phyloP scores from a whole-genome alignment of 2,329 filamentous ascomycete species.

The Penicillium capsulatum region DNA sequence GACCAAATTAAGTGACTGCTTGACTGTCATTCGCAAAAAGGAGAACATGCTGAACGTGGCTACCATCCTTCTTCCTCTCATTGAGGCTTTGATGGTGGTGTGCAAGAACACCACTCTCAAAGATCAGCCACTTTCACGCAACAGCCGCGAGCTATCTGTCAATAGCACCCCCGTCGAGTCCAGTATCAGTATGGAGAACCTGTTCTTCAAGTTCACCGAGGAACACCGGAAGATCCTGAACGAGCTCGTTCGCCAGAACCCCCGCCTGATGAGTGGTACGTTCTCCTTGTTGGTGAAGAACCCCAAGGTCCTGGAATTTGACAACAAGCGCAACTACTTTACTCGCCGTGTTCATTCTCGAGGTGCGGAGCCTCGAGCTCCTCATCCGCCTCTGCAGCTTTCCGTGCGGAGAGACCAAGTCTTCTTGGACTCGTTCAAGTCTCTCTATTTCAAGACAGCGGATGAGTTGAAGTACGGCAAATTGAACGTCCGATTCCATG shows the following conservation, averaged over 20 bases:
- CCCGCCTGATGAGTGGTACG: slow-evolving; percentile 96
- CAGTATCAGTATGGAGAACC: slow-evolving; percentile 65
- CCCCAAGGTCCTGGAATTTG: slow-evolving; percentile 96
- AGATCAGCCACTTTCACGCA: slow-evolving; percentile 54
- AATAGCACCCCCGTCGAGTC: slow-evolving; percentile 75
- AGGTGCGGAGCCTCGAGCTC: slow-evolving; percentile 64
- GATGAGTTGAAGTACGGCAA: slow-evolving; percentile 99
- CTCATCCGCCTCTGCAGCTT: slow-evolving; percentile 75
- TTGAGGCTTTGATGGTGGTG: slow-evolving; percentile 97
- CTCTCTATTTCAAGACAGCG: slow-evolving; percentile 92
- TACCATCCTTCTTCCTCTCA: slow-evolving; percentile 87
- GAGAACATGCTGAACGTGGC: slow-evolving; percentile 97
- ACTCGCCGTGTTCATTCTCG: slow-evolving; percentile 83
- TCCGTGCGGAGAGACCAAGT: slow-evolving; percentile 89
- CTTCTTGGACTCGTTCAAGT: slow-evolving; percentile 97
- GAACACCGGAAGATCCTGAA: slow-evolving; percentile 97
- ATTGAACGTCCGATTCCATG: slow-evolving; percentile 93
- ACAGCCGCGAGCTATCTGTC: slow-evolving; percentile 64
- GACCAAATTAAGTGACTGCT: slow-evolving; percentile 84
- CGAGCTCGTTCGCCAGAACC: slow-evolving; percentile 93
- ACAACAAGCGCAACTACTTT: slow-evolving; percentile 99
- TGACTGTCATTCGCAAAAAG: slow-evolving; percentile 81
- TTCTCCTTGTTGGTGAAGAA: slow-evolving; percentile 97
- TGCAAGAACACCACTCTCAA: slow-evolving; percentile 93
- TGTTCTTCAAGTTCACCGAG: slow-evolving; percentile 97